Base-by-base conservation (phyloP, 2,329 filamentous ascomycete genomes). In the Aspergillus pseudoviridinutans region DNA sequence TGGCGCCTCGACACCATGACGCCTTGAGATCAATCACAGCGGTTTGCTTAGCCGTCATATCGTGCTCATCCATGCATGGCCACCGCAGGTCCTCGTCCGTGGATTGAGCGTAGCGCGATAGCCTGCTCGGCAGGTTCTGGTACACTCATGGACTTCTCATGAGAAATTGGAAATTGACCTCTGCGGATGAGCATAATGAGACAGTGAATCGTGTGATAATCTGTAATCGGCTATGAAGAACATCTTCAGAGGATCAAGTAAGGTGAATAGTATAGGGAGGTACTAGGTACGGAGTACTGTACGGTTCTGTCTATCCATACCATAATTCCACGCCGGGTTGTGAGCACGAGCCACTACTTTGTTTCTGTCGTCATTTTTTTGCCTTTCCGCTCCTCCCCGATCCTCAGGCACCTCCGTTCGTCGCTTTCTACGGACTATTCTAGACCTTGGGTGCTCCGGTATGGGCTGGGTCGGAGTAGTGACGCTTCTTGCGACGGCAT, bases 381-480 rank as follows among this genome's bases (percentile, higher is more conserved):
- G 32, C 44, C 12, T 24, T 24, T 24, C 22, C 3, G 9, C 14
- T 24, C 24, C 44, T 4, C 20, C 6, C 24, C 24, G n/a, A 10
- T 47, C 22, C 25, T 47, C 44, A 24, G 42, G 22, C 20, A 46
- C 41, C 24, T n/a, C 20, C 27, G 9, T 10, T 41, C 35, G 25
- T 14, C 28, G 20, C 38, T 22, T 14, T 49, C 49, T 25, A 12
- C 22, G 12, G 27, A 50, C 49, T 29, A 20, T 51, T 38, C 47
- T 42, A 24, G 49, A 38, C 42, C 44, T 27, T 14, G 3, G 3
- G 5, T 47, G 12, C 44, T 27, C 22, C 44, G 44, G 54, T 8
- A 80, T 80, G 78, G 77, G 74, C 59, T 76, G 74, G 68, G 64
- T 76, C 59, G 73, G 72, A 38, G 66, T 76, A 29, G 73, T 68